These are phyloP conservation scores for Auriscalpium orientale DNA, from an alignment of 768 basidiomycete species.

Conservation along the genomic window DNA sequence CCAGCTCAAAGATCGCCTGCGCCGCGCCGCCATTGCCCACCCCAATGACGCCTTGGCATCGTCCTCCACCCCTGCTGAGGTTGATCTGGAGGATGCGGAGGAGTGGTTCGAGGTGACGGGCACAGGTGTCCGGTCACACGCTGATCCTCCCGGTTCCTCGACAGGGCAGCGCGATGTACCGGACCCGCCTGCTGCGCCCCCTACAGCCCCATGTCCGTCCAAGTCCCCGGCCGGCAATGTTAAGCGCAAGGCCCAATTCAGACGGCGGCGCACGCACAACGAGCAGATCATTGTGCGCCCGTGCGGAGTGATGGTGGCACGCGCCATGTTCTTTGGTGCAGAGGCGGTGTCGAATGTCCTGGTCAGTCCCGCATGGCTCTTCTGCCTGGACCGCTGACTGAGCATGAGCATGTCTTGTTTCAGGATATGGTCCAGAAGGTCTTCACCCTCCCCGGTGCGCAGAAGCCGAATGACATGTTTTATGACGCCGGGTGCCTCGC, in stretches of 20 bases:
- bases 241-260: neutral
- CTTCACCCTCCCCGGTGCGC: neutral
- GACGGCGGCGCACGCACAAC: conserved; percentile 13
- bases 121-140: too few species aligned
- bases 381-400: neutral
- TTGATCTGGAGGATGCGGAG: too few species aligned
- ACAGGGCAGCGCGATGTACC: neutral
- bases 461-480: neutral
- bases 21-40: too few species aligned
- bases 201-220: neutral
- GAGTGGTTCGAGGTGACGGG: too few species aligned
- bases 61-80: too few species aligned
- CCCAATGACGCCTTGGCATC: too few species aligned
- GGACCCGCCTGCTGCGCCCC: neutral
- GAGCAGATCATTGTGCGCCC: conserved; percentile 14
- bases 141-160: neutral
- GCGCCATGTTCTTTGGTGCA: conserved; percentile 10
- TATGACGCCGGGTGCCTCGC: neutral
- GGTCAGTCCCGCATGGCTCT: conserved; percentile 1
- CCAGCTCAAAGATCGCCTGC: too few species aligned
- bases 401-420: neutral
- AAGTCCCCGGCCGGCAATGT: neutral
- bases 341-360: conserved; percentile 9
- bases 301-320: conserved; percentile 12
- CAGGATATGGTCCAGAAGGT: neutral